Conservation (phyloP, 169 alveolate genomes). For the Neospora caninum region DNA sequence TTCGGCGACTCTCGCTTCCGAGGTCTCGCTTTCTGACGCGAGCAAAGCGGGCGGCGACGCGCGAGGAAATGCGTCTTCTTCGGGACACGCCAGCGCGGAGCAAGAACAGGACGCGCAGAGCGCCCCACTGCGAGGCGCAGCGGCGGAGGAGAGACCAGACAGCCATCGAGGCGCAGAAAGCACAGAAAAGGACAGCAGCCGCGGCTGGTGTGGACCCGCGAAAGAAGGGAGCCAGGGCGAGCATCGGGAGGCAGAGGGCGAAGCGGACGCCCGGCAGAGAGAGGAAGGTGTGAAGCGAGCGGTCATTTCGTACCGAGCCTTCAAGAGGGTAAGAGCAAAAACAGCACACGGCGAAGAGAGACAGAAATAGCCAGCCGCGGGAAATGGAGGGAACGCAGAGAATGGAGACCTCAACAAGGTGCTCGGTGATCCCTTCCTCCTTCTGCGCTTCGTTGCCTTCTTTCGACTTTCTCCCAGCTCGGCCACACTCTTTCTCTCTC, state of each 20-base stretch:
- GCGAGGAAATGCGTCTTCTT: too few relatives aligned
- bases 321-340: slow-evolving; percentile 5
- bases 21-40: neutral
- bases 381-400: neutral
- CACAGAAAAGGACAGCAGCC: too few relatives aligned
- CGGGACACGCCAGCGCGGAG: too few relatives aligned
- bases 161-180: too few relatives aligned
- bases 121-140: too few relatives aligned
- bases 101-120: too few relatives aligned
- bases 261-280: neutral
- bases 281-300: neutral
- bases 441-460: neutral
- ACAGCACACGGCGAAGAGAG: too few relatives aligned
- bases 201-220: neutral
- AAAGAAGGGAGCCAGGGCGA: neutral
- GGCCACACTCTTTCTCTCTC: neutral
- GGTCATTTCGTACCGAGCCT: slow-evolving; percentile 9
- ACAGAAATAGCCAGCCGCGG: too few relatives aligned
- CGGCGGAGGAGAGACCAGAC: too few relatives aligned
- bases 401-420: neutral
- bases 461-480: neutral
- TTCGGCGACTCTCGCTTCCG: neutral
- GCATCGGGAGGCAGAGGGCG: neutral
- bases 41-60: too few relatives aligned
- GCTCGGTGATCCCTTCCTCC: neutral